Conservation (phyloP, 768 basidiomycete genomes). For the Cytidiella melzeri region DNA sequence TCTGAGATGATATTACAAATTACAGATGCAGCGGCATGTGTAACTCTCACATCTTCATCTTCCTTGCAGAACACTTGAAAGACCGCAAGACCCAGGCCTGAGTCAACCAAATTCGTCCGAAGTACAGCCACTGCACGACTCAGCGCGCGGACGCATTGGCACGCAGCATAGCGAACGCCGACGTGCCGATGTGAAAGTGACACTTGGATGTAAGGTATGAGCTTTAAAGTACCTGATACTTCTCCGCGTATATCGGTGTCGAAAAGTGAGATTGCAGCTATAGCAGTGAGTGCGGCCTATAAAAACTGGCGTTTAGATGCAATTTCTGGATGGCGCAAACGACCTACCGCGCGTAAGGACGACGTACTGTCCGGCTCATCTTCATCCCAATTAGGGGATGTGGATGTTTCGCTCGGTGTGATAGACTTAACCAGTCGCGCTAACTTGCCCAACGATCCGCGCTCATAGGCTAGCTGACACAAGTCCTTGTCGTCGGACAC, state of each 20-base stretch:
- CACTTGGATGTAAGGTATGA: constrained; percentile 49
- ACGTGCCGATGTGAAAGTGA: constrained; percentile 56
- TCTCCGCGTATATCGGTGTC: constrained; percentile 67
- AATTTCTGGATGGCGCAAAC: not conserved
- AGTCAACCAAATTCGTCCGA: constrained; percentile 80
- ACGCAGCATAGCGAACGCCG: constrained; percentile 81
- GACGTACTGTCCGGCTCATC: constrained; percentile 59
- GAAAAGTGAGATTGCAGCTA: constrained; percentile 68
- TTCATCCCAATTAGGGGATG: constrained; percentile 51
- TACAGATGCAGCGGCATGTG: constrained; percentile 62
- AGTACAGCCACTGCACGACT: constrained; percentile 75
- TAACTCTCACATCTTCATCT: constrained; percentile 65
- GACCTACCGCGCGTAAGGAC: constrained; percentile 56
- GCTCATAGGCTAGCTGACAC: constrained; percentile 65
- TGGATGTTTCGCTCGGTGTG: constrained; percentile 40
- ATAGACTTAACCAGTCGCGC: constrained; percentile 44
- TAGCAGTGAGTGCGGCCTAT: constrained; percentile 67
- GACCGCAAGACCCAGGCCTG: constrained; percentile 67
- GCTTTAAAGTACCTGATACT: constrained; percentile 51
- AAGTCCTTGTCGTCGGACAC: constrained; percentile 65
- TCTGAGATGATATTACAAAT: constrained; percentile 85
- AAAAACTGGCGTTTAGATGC: not conserved
- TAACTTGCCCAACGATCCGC: constrained; percentile 55
- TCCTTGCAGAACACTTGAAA: constrained; percentile 49
- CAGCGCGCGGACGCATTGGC: constrained; percentile 79